phyloP scores from a whole-genome alignment of 306 rosid genomes.

The Elaeagnus macrophylla region DNA sequence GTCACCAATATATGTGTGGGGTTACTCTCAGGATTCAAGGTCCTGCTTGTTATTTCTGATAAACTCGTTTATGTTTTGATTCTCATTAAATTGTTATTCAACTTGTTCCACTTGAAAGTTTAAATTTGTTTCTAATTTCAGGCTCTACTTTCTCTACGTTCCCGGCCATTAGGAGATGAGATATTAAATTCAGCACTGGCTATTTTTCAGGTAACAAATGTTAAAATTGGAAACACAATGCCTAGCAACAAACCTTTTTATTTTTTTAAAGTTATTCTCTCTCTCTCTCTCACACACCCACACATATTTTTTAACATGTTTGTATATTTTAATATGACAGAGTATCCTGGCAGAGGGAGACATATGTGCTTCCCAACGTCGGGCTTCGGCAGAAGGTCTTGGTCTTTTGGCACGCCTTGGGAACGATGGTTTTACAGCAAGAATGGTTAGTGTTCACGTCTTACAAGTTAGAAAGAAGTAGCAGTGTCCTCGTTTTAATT shows the following conservation, averaged over 20 bases:
- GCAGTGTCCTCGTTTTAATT: constrained; percentile 7
- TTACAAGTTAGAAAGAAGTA: constrained; percentile 12
- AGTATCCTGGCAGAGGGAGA: constrained; percentile 87
- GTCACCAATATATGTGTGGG: constrained; percentile 89
- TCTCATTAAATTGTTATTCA: too few relatives aligned
- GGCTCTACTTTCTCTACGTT: constrained; percentile 64
- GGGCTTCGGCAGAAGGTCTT: constrained; percentile 86
- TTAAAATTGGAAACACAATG: background rate
- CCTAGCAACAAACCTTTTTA: background rate
- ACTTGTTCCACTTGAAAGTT: constrained; percentile 15
- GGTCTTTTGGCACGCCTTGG: constrained; percentile 95
- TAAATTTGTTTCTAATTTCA: constrained; percentile 27
- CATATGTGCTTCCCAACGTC: constrained; percentile 75
- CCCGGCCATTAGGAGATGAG: constrained; percentile 62
- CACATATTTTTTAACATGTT: background rate
- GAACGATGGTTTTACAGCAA: constrained; percentile 83
- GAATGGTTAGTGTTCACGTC: constrained; percentile 48
- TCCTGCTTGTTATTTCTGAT: constrained; percentile 23
- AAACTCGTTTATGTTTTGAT: background rate
- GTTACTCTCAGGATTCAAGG: constrained; percentile 90
- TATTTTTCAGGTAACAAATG: constrained; percentile 61
- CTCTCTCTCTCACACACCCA: background rate
- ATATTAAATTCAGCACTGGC: constrained; percentile 69
- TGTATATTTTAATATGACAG: constrained; percentile 31
- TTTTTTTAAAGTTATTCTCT: too few relatives aligned